Conservation (phyloP, 306 rosid species). For the Delonix regia region DNA sequence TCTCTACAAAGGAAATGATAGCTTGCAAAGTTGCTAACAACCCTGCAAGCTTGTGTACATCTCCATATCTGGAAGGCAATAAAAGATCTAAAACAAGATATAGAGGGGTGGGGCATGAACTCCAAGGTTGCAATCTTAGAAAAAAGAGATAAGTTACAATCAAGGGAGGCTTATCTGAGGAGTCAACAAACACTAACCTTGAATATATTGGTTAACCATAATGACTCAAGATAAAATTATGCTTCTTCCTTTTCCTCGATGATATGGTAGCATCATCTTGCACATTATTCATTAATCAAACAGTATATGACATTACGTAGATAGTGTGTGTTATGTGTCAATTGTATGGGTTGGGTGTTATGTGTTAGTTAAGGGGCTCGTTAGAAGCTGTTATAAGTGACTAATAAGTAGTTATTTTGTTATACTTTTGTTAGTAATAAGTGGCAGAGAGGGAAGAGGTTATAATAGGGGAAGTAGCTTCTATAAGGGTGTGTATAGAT, state of each 20-base stretch:
- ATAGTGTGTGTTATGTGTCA: too few relatives aligned
- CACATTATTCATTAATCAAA: constrained; percentile 66
- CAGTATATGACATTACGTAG: constrained; percentile 41
- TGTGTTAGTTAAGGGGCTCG: too few relatives aligned
- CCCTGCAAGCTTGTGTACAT: constrained; percentile 96
- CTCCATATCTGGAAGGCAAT: constrained; percentile 71
- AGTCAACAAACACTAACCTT: constrained; percentile 60
- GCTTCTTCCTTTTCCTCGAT: constrained; percentile 97
- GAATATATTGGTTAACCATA: constrained; percentile 96
- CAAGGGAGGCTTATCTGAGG: constrained; percentile 12
- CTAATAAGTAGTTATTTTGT: too few relatives aligned
- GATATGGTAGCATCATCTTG: constrained; percentile 96
- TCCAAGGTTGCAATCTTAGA: constrained; percentile 15
- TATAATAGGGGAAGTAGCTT: too few relatives aligned
- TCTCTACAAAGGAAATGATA: constrained; percentile 91
- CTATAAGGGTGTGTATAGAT: too few relatives aligned
- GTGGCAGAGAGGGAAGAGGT: too few relatives aligned
- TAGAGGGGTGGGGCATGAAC: constrained; percentile 21
- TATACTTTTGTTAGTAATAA: too few relatives aligned
- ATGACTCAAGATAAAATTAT: constrained; percentile 81
- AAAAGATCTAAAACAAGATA: constrained; percentile 36
- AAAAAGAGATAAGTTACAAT: constrained; percentile 19
- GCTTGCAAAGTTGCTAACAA: constrained; percentile 98
- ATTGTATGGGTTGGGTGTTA: too few relatives aligned
- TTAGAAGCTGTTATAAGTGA: too few relatives aligned